Evolutionary conservation across 140 eudicot genomes (phyloP), one percentile per base, ranked within the genome.

Genomic region (Ambrosia hybrid): DNA sequence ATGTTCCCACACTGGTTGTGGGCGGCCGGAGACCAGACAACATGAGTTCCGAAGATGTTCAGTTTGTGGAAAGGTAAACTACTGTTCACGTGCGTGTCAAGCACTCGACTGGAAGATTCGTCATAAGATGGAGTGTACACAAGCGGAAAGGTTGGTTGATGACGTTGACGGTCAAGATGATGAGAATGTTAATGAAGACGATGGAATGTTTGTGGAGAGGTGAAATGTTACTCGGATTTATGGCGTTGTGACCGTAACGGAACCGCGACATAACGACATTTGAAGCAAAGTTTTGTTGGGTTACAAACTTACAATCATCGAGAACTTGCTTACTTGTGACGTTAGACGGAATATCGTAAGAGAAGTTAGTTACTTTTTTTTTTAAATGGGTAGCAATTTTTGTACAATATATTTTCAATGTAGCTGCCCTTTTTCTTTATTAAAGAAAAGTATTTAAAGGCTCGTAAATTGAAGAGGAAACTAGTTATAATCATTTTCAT

Each of bases 41-140:
- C 92, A 92, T 73, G 98, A 92, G 81, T 92, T 92, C 69, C 80
- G 98, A 4, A 70, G 98, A 69, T 92, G 98, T 39, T 92, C 98
- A 0, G 96, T 89, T 48, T 92, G 98, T 33, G 98, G 98, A 0
- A 74, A 62, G 0, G 98, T 87, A 67, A 92, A 92, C 61, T 92
- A 92, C 51, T 92, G 98, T 71, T 92, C 98, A 1, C 92, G 98
- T 1, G 98, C 96, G 9, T 92, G 98, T 69, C 98, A 92, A 69
- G 96, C 98, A 33, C 84, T 87, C 7, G 98, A 92, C 56, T 92
- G 98, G 98, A 89, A 90, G 81, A 78, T 77, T 64, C 84, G 98
- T 17, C 98, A 92, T 16, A 92, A 89, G 75, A 82, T 62, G 70
- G 91, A 87, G 75, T 92, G 98, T 65, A 70, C 79, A 13, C 96